Evolutionary conservation across 495 filamentous ascomycete genomes (phyloP), one percentile per base, ranked within the genome.

Genomic region (Penicillium daleae): DNA sequence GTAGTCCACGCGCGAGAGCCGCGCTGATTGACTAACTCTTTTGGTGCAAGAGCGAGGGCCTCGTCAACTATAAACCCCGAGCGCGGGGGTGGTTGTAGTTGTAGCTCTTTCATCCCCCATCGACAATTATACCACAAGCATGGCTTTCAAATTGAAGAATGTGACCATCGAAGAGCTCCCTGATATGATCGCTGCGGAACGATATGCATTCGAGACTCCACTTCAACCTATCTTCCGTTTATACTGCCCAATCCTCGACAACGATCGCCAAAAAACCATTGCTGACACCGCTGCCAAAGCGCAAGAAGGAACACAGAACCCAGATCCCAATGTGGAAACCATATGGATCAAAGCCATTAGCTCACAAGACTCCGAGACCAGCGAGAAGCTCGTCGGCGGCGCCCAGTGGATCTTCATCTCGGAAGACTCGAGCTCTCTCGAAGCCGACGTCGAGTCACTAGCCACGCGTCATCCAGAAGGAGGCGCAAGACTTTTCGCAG

Each of bases 131-230:
- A 9, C 24, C 5, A 24, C 24, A 27, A 50, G 46, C n/a, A 54
- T 54, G 51, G 12, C 29, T 24, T 54, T 54, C 19, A 21, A 33
- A 0, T 2, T 54, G 17, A 21, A 54, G 21, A n/a, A 37, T 6
- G 51, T 54, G 1, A 2, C 51, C n/a, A n/a, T 54, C 13, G 51
- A 54, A 37, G 51, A 37, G 19, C 29, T 48, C 51, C 52, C 32
- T n/a, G 31, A 54, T 0, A 54, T 61, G 22, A 48, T 56, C 3
- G 42, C 59, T 13, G 59, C 59, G 21, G 59, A 61, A 24, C 26
- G 59, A 39, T 17, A 61, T 44, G 50, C 59, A 1, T 61, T 61
- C 21, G 59, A 61, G 33, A 61, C 52, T n/a, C 59, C 59, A 3
- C 51, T 49, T 4, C 59, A 61, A 24, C 50, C 50, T 22, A 56